Base-by-base conservation (phyloP, 495 filamentous ascomycete genomes). In the Hyaloscypha variabilis region DNA sequence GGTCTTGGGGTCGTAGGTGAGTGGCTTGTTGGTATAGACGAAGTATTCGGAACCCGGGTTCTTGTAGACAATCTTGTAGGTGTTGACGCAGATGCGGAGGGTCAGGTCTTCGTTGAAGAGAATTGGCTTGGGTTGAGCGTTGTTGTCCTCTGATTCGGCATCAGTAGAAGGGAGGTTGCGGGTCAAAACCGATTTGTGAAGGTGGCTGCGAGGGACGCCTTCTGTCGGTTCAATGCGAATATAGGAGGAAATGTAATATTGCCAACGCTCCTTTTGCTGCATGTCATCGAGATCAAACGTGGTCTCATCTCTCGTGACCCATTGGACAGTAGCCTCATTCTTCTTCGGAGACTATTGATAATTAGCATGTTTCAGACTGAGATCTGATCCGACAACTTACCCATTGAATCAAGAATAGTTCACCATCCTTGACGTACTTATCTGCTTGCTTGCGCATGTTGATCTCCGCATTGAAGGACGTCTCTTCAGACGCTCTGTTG, bases 211-310 rank as follows among this genome's bases (percentile, higher is more conserved):
- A 8, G 82, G 78, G 8, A 97, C 82, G 29, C 91, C 91, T 76
- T 99, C 96, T 17, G 96, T 99, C 6, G 90, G 91, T 63, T 96
- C 93, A 51, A 92, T 82, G 72, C 91, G 90, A 55, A 90, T 88
- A 77, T 90, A 99, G 11, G 93, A 91, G 49, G 92, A 92, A 50
- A 97, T 90, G 73, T 99, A 99, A 81, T 94, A 94, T 57, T 91
- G 90, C 94, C 94, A 98, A 60, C 79, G 78, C 46, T 87, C 81
- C 63, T 78, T 79, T 23, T 78, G 80, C 69, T 83, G 78, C 77
- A 87, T 82, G 67, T 87, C 84, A 63, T 85, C 80, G 72, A 81
- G 82, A 68, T 92, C 86, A 70, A 94, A 90, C 0, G 92, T 96
- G 5, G 88, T 85, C 67, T 97, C 93, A 66, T 93, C 91, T 59